Percentiles rank a stretch among this genome's conserved stretches.
These are phyloP conservation scores for Lodderomyces margitis DNA, from an alignment of 1,139 yeast species.

Conservation along the genomic window DNA sequence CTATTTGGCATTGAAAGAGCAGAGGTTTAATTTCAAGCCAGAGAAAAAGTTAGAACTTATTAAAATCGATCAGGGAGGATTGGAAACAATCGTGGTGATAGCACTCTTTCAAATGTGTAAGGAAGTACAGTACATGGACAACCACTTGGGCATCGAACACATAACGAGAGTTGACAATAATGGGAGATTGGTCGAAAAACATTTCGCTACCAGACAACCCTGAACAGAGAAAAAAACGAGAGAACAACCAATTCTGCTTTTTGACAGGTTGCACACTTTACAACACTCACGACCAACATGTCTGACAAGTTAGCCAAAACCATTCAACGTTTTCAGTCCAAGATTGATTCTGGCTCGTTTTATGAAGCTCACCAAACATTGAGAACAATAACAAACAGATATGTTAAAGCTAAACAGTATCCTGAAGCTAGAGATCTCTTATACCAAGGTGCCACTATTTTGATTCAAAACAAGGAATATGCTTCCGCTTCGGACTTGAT, in stretches of 20 bases:
- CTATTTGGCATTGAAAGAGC: not conserved
- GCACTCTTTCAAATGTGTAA: slow-evolving; percentile 1
- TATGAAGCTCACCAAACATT: slow-evolving; percentile 96
- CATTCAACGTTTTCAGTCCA: slow-evolving; percentile 61
- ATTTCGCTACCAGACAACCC: slow-evolving; percentile 1
- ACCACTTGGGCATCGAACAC: slow-evolving; percentile 5
- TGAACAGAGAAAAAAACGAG: not conserved
- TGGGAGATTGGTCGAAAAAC: slow-evolving; percentile 1
- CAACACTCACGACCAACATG: slow-evolving; percentile 16
- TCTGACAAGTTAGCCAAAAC: slow-evolving; percentile 55
- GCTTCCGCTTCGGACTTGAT: slow-evolving; percentile 82
- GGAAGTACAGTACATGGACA: slow-evolving; percentile 5
- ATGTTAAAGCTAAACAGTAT: slow-evolving; percentile 66
- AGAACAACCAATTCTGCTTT: not conserved
- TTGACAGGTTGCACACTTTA: not conserved
- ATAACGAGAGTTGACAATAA: slow-evolving; percentile 2
- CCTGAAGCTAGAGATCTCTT: slow-evolving; percentile 71
- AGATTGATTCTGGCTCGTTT: slow-evolving; percentile 71
- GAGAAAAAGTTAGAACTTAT: not conserved
- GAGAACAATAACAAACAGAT: slow-evolving; percentile 82
- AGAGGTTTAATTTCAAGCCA: not conserved
- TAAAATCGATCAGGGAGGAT: not conserved
- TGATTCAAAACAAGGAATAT: slow-evolving; percentile 66
- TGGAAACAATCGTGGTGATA: not conserved
- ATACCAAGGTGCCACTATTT: slow-evolving; percentile 64